Conservation (phyloP, 495 filamentous ascomycete genomes). For the Extremus antarcticus region DNA sequence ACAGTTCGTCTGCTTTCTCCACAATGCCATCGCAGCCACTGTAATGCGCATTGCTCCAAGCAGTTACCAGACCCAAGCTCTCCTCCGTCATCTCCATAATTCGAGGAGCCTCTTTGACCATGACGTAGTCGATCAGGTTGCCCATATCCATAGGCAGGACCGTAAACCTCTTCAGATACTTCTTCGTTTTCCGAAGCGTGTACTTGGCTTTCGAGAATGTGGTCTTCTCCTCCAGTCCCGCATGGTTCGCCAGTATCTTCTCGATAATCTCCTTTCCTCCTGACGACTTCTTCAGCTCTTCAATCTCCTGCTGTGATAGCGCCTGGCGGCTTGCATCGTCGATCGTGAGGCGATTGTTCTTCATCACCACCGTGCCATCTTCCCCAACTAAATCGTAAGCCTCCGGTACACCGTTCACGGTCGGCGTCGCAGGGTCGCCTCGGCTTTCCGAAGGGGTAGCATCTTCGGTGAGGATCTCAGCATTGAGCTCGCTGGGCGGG, state of each 20-base stretch:
- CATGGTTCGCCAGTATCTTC: conserved; percentile 74
- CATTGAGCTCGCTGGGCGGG: conserved; percentile 68
- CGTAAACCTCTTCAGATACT: conserved; percentile 81
- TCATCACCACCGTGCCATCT: conserved; percentile 53
- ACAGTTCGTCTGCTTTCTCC: conserved; percentile 28
- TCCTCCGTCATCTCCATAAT: conserved; percentile 89
- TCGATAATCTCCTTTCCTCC: conserved; percentile 80
- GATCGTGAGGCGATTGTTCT: conserved; percentile 65
- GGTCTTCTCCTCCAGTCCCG: conserved; percentile 84
- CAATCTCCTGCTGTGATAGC: conserved; percentile 77
- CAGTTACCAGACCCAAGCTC: conserved; percentile 59
- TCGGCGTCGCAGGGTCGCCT: conserved; percentile 33
- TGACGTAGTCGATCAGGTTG: conserved; percentile 56
- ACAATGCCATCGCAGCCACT: conserved; percentile 29
- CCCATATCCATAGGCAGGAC: conserved; percentile 72
- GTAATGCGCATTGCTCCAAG: conserved; percentile 55
- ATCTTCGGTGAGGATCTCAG: conserved; percentile 51
- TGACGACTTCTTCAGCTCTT: conserved; percentile 66
- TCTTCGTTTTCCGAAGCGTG: conserved; percentile 82
- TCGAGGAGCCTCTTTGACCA: conserved; percentile 66
- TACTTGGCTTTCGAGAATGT: conserved; percentile 90
- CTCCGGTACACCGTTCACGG: conserved; percentile 34
- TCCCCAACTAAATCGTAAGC: conserved; percentile 43
- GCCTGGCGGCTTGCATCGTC: conserved; percentile 75
- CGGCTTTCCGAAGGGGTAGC: conserved; percentile 35